These are phyloP conservation scores for Sordariomycetes sp. DNA, from an alignment of 2,329 filamentous ascomycete genomes.

Conservation along the genomic window DNA sequence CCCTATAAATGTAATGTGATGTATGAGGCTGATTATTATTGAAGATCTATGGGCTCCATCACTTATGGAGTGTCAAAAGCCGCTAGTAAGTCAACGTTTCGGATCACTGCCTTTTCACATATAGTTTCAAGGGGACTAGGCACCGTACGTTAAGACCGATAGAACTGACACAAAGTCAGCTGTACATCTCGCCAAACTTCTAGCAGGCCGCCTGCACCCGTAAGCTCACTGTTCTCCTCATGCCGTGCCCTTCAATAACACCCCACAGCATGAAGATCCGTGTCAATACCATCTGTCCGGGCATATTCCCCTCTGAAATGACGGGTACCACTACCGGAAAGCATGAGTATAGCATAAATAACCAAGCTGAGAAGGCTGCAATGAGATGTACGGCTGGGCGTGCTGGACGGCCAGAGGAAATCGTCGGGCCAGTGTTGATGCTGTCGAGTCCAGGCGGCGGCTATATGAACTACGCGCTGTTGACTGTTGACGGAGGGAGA, in stretches of 20 bases:
- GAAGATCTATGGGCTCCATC: constrained; percentile 11
- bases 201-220: constrained; percentile 10
- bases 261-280: constrained; percentile 12
- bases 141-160: too few species aligned
- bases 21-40: not conserved
- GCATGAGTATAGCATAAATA: constrained; percentile 9
- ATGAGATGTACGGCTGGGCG: constrained; percentile 13
- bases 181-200: constrained; percentile 9
- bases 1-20: too few species aligned
- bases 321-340: constrained; percentile 9
- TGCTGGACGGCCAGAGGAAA: constrained; percentile 14
- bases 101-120: too few species aligned
- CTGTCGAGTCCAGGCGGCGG: constrained; percentile 13
- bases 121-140: too few species aligned
- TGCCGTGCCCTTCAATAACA: not conserved
- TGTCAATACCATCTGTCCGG: constrained; percentile 13
- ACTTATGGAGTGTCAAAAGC: constrained; percentile 15
- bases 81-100: constrained; percentile 7
- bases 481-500: constrained; percentile 15
- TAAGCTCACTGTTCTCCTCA: constrained; percentile 5
- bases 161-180: too few species aligned
- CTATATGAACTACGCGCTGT: constrained; percentile 15
- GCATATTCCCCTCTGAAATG: constrained; percentile 13
- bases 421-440: constrained; percentile 14
- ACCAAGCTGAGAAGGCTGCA: constrained; percentile 12